Conservation (phyloP, 257 asterid species). For the Solanum bulbocastanum region DNA sequence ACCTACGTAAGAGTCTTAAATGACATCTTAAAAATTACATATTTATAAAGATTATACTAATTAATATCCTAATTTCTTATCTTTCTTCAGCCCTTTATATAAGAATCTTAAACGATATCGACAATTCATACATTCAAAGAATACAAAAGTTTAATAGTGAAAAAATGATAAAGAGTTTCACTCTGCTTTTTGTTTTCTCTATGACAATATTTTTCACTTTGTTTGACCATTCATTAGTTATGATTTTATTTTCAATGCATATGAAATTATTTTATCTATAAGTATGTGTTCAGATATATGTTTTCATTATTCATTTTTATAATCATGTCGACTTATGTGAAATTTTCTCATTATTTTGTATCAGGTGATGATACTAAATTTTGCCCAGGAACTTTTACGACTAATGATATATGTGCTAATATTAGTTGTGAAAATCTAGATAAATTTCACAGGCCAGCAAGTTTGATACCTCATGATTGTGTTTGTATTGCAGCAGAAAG, state of each 20-base stretch:
- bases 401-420: not conserved
- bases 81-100: not conserved
- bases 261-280: not conserved
- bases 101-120: not conserved
- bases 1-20: not conserved
- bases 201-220: not conserved
- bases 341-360: not conserved
- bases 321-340: not conserved
- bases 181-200: not conserved
- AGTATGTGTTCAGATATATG: not conserved
- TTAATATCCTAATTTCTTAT: not conserved
- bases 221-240: not conserved
- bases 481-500: not conserved
- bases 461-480: not conserved
- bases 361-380: not conserved
- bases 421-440: not conserved
- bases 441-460: not conserved
- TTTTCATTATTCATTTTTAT: not conserved
- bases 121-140: not conserved
- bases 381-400: not conserved
- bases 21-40: not conserved
- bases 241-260: not conserved
- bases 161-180: not conserved
- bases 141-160: not conserved
- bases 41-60: not conserved